Evolutionary conservation across 2,329 filamentous ascomycete species (phyloP).

Genomic region (Fusarium neocosmosporiellum): DNA sequence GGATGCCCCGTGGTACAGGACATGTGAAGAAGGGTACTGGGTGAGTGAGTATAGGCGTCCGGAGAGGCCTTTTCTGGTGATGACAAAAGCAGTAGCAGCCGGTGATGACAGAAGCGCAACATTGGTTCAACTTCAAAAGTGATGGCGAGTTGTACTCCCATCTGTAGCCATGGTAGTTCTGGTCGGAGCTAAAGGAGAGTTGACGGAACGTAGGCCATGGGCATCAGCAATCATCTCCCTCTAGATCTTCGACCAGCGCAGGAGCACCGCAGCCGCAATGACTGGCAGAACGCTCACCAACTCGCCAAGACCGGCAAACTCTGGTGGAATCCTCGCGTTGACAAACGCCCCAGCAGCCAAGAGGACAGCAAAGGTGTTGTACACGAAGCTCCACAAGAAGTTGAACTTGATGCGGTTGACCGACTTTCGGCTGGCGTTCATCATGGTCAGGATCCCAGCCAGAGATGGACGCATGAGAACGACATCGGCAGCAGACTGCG

Average conservation of each 20-base stretch:
- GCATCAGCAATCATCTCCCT: neutral
- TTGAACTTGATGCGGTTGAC: constrained; percentile 71
- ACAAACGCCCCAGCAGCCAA: constrained; percentile 75
- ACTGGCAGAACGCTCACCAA: constrained; percentile 80
- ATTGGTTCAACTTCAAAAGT: neutral
- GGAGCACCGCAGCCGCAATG: constrained; percentile 52
- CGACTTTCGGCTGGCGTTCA: constrained; percentile 63
- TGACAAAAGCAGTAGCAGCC: constrained; percentile 5
- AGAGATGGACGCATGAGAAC: constrained; percentile 71
- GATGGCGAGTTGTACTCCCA: neutral
- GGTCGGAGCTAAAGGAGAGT: constrained; percentile 10
- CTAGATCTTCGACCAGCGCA: constrained; percentile 43
- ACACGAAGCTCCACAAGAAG: constrained; percentile 76
- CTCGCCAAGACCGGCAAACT: constrained; percentile 77
- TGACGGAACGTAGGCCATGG: neutral
- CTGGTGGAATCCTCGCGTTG: constrained; percentile 61
- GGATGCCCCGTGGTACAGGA: neutral
- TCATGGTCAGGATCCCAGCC: constrained; percentile 65
- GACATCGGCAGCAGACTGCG: constrained; percentile 74
- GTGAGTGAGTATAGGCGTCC: constrained; percentile 4
- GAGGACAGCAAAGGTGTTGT: constrained; percentile 76
- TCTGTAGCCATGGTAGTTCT: neutral
- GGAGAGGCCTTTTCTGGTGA: constrained; percentile 5
- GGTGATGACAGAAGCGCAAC: constrained; percentile 26
- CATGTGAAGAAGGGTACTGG: constrained; percentile 12